A percentile compares a stretch with the other conserved stretches of the same genome.
phyloP scores from a whole-genome alignment of 805 yeast genomes.

The Metschnikowia baotianmanensis region DNA sequence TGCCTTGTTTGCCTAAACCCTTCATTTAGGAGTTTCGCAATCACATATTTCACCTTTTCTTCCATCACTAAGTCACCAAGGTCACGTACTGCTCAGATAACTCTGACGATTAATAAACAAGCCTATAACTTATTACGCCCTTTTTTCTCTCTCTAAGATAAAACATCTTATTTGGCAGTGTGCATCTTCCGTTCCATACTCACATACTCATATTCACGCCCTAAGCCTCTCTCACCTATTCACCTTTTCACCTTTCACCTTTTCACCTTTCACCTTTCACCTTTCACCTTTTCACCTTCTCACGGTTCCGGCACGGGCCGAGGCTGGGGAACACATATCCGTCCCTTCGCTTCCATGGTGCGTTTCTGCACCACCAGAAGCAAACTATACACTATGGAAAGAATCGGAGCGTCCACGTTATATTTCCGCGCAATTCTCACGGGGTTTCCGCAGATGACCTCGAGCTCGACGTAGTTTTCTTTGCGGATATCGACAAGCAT shows the following conservation, averaged over 20 bases:
- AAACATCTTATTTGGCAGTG: neutral
- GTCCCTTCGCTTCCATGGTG: conserved; percentile 21
- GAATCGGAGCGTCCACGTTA: conserved; percentile 29
- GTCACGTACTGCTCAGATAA: no score
- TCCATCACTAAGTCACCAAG: no score
- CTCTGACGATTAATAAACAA: no score
- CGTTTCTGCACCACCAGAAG: conserved; percentile 22
- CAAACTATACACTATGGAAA: conserved; percentile 23
- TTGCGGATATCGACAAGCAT: conserved; percentile 40
- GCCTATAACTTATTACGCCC: no score
- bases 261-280: no score
- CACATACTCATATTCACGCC: neutral
- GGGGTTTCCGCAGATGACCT: conserved; percentile 41
- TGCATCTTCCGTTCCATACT: neutral
- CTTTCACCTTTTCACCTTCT: no score
- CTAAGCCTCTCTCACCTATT: no score
- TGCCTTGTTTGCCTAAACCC: no score
- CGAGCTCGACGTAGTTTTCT: conserved; percentile 38
- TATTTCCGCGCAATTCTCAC: conserved; percentile 37
- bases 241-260: no score
- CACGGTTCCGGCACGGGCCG: conserved; percentile 17
- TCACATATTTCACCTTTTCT: no score
- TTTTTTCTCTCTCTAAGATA: no score
- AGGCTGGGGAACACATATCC: conserved; percentile 21
- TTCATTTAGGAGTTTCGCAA: no score